Percentiles rank a stretch among this genome's conserved stretches.
Conservation (phyloP, 2,329 filamentous ascomycete species). For the Fusarium continuum region DNA sequence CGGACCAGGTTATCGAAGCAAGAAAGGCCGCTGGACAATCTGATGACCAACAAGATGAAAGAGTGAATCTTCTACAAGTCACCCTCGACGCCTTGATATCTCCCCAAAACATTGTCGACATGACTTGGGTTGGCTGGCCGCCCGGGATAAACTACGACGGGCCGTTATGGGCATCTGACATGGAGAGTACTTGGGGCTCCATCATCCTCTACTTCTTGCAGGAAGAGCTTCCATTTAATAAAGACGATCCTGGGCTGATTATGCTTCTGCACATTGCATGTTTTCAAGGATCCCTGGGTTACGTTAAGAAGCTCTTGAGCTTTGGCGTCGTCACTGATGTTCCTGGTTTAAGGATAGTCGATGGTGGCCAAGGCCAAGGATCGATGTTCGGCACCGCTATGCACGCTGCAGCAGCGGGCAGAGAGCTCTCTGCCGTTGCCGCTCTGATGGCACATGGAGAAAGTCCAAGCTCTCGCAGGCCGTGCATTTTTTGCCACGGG, state of each 20-base stretch:
- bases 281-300: not conserved
- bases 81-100: conserved; percentile 18
- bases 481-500: not conserved
- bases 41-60: not conserved
- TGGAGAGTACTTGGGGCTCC: not conserved
- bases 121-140: conserved; percentile 17
- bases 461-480: not conserved
- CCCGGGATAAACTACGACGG: not conserved
- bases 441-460: not conserved
- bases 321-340: not conserved
- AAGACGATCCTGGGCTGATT: not conserved
- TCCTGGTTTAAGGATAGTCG: not conserved
- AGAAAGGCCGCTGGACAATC: not conserved
- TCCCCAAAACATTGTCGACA: not conserved
- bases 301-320: not conserved
- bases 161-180: not conserved
- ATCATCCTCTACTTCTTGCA: not conserved
- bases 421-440: fast-evolving
- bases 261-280: conserved; percentile 22
- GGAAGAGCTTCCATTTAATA: not conserved
- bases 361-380: conserved; percentile 2
- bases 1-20: not conserved
- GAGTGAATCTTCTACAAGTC: not conserved
- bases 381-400: conserved; percentile 1
- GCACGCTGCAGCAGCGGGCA: conserved; percentile 4